A percentile compares a stretch with the other conserved stretches of the same genome.
These are phyloP conservation scores for Mycena epipterygia DNA, from an alignment of 768 basidiomycete species.

Conservation along the genomic window DNA sequence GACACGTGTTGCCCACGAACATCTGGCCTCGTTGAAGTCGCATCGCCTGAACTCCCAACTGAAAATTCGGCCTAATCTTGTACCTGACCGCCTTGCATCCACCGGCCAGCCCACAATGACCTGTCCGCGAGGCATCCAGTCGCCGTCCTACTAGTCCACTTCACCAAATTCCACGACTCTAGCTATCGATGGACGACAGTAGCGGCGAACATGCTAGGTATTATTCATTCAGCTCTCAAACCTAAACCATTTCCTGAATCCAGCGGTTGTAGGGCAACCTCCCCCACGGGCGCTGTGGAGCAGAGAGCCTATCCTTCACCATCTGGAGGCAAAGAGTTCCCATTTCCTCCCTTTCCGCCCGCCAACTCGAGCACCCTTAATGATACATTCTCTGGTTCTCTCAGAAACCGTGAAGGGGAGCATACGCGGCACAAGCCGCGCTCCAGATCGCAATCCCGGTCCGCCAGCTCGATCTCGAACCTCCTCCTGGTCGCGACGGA, in stretches of 20 bases:
- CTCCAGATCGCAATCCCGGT: slow-evolving; percentile 29
- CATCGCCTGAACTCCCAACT: slow-evolving; percentile 11
- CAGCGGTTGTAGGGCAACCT: background rate
- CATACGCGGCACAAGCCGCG: slow-evolving; percentile 10
- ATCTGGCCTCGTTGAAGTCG: slow-evolving; percentile 29
- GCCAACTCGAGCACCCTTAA: slow-evolving; percentile 15
- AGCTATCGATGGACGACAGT: slow-evolving; percentile 21
- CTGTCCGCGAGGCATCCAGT: slow-evolving; percentile 13
- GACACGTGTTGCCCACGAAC: slow-evolving; percentile 25
- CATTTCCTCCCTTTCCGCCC: slow-evolving; percentile 11
- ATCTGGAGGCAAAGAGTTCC: background rate
- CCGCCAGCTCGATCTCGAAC: slow-evolving; percentile 28
- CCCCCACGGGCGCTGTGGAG: background rate
- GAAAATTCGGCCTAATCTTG: slow-evolving; percentile 19
- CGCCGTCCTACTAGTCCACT: slow-evolving; percentile 8
- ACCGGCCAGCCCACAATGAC: slow-evolving; percentile 21
- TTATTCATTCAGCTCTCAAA: background rate
- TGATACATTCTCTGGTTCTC: slow-evolving; percentile 16
- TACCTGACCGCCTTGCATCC: slow-evolving; percentile 13
- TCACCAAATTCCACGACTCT: slow-evolving; percentile 3
- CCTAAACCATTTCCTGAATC: background rate
- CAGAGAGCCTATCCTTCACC: background rate
- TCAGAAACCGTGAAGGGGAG: slow-evolving; percentile 18
- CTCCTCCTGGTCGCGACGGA: slow-evolving; percentile 33
- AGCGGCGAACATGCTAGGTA: background rate